phyloP scores from a whole-genome alignment of 169 alveolate genomes.

The Cryptosporidium meleagridis region DNA sequence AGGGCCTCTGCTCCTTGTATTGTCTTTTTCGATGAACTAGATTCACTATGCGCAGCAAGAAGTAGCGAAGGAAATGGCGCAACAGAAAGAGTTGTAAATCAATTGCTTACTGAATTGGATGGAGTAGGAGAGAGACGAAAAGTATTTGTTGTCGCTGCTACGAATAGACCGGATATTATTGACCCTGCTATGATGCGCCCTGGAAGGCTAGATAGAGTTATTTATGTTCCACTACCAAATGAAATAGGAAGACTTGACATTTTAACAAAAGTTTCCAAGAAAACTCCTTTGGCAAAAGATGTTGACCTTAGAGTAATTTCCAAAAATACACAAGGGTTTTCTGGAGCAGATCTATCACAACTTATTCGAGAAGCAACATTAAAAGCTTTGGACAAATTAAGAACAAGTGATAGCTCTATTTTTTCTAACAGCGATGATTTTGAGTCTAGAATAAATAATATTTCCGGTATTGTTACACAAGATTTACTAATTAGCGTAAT shows the following conservation, averaged over 20 bases:
- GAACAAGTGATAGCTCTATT: slow-evolving; percentile 43
- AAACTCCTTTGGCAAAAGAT: slow-evolving; percentile 87
- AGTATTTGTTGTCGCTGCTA: slow-evolving; percentile 98
- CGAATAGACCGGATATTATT: slow-evolving; percentile 98
- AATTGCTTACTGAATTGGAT: slow-evolving; percentile 98
- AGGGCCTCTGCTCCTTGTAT: slow-evolving; percentile 97
- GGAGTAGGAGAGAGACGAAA: slow-evolving; percentile 93
- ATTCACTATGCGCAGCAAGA: slow-evolving; percentile 95
- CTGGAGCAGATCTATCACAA: slow-evolving; percentile 96
- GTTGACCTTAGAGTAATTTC: slow-evolving; percentile 85
- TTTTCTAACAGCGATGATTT: slow-evolving; percentile 22
- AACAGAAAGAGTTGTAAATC: slow-evolving; percentile 97
- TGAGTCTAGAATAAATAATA: slow-evolving; percentile 6
- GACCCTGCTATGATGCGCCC: slow-evolving; percentile 99
- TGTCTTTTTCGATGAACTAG: slow-evolving; percentile 98
- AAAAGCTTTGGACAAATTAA: slow-evolving; percentile 82
- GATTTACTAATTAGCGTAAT: slow-evolving; percentile 35
- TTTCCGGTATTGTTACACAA: slow-evolving; percentile 62
- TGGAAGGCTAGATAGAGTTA: slow-evolving; percentile 93
- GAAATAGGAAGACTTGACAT: slow-evolving; percentile 91
- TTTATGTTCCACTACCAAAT: slow-evolving; percentile 97
- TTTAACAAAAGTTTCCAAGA: slow-evolving; percentile 87
- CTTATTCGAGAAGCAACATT: slow-evolving; percentile 94
- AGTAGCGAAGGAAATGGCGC: slow-evolving; percentile 90
- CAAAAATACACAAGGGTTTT: slow-evolving; percentile 86